Base-by-base conservation (phyloP, 306 rosid species). In the Calophaca sinica region DNA sequence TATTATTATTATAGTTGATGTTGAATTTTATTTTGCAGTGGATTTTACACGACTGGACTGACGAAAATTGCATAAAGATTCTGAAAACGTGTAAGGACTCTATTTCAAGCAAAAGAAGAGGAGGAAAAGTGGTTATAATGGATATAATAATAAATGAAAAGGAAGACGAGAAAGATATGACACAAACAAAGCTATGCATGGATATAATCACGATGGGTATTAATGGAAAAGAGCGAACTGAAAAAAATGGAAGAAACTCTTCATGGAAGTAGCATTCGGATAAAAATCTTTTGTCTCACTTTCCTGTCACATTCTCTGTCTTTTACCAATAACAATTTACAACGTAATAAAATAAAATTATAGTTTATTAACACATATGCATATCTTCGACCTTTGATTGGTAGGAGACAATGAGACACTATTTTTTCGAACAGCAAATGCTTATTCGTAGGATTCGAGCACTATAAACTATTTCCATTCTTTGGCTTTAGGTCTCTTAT, bases 51-150 rank as follows among this genome's bases (percentile, higher is more conserved):
- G 58, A 52, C 14, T 52, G 58, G 58, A 14, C 26, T 1, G 58
- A 52, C 9, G 51, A 46, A 46, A 12, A 3, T 46, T 46, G 51
- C 51, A 46, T 46, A 10, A 11, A 46, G 14, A 52, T 52, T 52
- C 58, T 52, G 9, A 52, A 52, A 15, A 52, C 13, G 4, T 52
- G 58, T 15, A 52, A 52, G 9, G 29, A 52, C 8, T 52, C 58
- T 14, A 10, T 52, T 52, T 52, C 58, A 46, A 46, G 51, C 5
- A 46, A 46, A 2, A 13, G 51, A 7, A 15, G 14, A 5, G 14
- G 4, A 52, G 58, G 58, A 14, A 52, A 52, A 52, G 58, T 52
- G 58, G 13, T 52, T 52, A 52, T 52, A 8, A 52, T 52, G 26
- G 58, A 52, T 14, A 7, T 52, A 52, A 15, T 52, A 14, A 52